Base-by-base conservation (phyloP, 2,329 filamentous ascomycete species). In the Lizonia empirigonia region DNA sequence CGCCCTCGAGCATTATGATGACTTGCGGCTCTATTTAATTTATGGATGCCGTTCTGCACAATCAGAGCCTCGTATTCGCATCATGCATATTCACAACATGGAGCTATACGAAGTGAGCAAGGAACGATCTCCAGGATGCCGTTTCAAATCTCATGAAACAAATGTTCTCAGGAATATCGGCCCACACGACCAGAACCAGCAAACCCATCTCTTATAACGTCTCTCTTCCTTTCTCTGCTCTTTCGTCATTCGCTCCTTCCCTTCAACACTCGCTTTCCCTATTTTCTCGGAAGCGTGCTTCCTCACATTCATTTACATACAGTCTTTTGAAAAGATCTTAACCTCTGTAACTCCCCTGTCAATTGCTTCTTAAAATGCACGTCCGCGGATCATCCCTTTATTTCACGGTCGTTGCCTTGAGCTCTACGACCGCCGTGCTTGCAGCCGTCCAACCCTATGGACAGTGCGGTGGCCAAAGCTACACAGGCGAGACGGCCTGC, bases 401-500 rank as follows among this genome's bases (percentile, higher is more conserved):
- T 56, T 53, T 69, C 37, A 58, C 58, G 40, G 64, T 68, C 42
- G 56, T 67, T n/a, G 58, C 58, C 44, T 52, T 69, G 16, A 58
- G 63, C 3, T 63, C 61, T 35, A 69, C 67, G 34, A 58, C 62
- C 10, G 63, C 60, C 34, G 64, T 66, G 41, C 59, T 69, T 27
- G 65, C 64, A 29, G 63, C 62, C 13, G 64, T 68, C 36, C 51
- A 53, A 20, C 58, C 60, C 13, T 80, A 74, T 55, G 74, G 73
- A 10, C 77, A 79, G 62, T 80, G 78, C 59, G 78, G 77, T 52
- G 78, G 77, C 19, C 61, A 62, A 18, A 70, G 67, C 55, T 77
- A 64, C 53, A 67, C 61, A 4, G 78, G 77, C 29, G 57, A 75
- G 4, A 75, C 69, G 1, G 53, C 62, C 16, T 80, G 77, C 47